Evolutionary conservation across 495 filamentous ascomycete species (phyloP).

Genomic region (Apiosordaria backusii): DNA sequence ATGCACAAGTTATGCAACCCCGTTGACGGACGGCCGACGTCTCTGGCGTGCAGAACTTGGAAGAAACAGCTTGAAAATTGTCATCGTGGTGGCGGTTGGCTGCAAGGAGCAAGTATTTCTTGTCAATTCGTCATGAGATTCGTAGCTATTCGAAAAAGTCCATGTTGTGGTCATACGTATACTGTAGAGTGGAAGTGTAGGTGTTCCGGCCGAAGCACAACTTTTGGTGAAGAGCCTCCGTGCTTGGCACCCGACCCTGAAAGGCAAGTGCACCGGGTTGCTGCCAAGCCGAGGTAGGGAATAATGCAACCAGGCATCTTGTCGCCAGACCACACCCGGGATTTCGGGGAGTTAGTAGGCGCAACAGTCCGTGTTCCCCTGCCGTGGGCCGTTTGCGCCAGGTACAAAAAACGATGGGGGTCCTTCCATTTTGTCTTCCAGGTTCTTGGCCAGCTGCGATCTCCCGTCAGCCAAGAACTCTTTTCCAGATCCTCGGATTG

Average conservation of each 20-base stretch:
- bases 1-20: not conserved
- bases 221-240: not conserved
- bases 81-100: not conserved
- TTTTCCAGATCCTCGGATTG: not conserved
- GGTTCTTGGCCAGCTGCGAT: not conserved
- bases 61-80: not conserved
- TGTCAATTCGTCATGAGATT: not conserved
- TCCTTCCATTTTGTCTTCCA: not conserved
- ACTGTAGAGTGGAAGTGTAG: no score
- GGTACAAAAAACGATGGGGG: not conserved
- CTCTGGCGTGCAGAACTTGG: not conserved
- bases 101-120: not conserved
- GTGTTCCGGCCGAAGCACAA: not conserved
- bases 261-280: not conserved
- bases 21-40: not conserved
- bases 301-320: not conserved
- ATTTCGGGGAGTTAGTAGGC: not conserved
- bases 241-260: not conserved
- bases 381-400: not conserved
- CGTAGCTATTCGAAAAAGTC: no score
- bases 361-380: not conserved
- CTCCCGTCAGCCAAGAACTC: not conserved
- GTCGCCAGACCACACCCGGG: not conserved
- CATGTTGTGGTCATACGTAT: no score
- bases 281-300: not conserved